These are phyloP conservation scores for Myxozyma nipponensis DNA, from an alignment of 805 yeast species.

Conservation along the genomic window DNA sequence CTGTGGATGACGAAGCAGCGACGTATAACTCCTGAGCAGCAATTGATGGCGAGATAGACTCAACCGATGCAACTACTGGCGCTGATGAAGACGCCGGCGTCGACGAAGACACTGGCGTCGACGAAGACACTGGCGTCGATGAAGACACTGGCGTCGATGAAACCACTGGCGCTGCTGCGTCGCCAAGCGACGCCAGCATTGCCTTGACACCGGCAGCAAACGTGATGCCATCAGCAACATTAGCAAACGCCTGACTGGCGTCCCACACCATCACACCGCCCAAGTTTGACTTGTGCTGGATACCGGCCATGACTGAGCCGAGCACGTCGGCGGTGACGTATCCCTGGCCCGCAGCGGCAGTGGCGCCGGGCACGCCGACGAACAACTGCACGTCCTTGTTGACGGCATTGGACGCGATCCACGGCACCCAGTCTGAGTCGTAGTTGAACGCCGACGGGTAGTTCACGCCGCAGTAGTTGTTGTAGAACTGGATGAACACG, in stretches of 20 bases:
- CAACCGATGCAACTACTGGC: background rate
- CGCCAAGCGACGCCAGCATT: constrained; percentile 34
- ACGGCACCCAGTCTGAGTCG: constrained; percentile 64
- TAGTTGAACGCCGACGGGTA: constrained; percentile 36
- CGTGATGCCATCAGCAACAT: constrained; percentile 45
- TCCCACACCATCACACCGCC: constrained; percentile 74
- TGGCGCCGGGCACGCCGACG: constrained; percentile 60
- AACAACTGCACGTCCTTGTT: constrained; percentile 53
- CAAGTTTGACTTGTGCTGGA: constrained; percentile 42
- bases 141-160: background rate
- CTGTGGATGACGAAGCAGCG: constrained; percentile 1
- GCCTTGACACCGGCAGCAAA: constrained; percentile 46
- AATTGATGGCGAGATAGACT: background rate
- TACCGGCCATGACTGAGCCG: constrained; percentile 32
- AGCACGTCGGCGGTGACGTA: constrained; percentile 46
- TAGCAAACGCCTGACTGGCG: constrained; percentile 45
- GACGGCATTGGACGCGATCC: constrained; percentile 51
- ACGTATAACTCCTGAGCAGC: background rate
- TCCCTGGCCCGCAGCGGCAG: constrained; percentile 55
- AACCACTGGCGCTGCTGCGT: background rate
- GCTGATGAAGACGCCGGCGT: background rate
- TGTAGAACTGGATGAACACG: constrained; percentile 64
- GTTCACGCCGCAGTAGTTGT: constrained; percentile 47
- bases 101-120: background rate
- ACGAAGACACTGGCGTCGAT: background rate